These are phyloP conservation scores for Amborella trichopoda DNA, from an alignment of 164 flowering plant species.

Conservation along the genomic window DNA sequence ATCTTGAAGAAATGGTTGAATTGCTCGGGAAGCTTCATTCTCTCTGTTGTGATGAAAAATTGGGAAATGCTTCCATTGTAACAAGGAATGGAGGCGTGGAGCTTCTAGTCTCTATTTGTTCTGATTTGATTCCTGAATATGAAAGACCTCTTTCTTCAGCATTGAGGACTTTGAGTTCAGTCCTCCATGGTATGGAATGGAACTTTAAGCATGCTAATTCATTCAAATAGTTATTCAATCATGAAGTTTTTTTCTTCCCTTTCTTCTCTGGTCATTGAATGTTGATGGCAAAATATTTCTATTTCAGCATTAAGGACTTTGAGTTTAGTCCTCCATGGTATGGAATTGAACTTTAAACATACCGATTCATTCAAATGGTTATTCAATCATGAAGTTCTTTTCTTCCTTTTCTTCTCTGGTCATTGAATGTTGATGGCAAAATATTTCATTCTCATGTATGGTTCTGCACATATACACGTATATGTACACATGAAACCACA, in stretches of 20 bases:
- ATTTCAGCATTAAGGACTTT: conserved; percentile 40
- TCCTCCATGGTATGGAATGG: conserved; percentile 48
- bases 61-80: conserved; percentile 56
- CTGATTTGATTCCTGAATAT: conserved; percentile 18
- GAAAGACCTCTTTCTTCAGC: conserved; percentile 24
- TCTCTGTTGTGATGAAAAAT: conserved; percentile 36
- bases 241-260: too few species aligned
- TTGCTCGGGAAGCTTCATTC: conserved; percentile 34
- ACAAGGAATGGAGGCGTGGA: conserved; percentile 71
- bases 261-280: too few species aligned
- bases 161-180: conserved; percentile 41
- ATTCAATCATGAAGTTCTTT: too few species aligned
- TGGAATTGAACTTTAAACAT: background rate
- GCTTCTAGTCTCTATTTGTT: conserved; percentile 46
- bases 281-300: too few species aligned
- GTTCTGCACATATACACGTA: too few species aligned
- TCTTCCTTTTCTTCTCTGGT: too few species aligned
- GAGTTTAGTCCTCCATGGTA: conserved; percentile 64
- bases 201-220: too few species aligned
- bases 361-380: too few species aligned
- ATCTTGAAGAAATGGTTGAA: conserved; percentile 24
- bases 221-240: too few species aligned
- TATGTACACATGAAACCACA: too few species aligned
- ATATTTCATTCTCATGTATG: too few species aligned
- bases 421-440: too few species aligned